A percentile compares a stretch with the other conserved stretches of the same genome.
Evolutionary conservation across 2,329 filamentous ascomycete genomes (phyloP).

Genomic region (Cercospora janseana): DNA sequence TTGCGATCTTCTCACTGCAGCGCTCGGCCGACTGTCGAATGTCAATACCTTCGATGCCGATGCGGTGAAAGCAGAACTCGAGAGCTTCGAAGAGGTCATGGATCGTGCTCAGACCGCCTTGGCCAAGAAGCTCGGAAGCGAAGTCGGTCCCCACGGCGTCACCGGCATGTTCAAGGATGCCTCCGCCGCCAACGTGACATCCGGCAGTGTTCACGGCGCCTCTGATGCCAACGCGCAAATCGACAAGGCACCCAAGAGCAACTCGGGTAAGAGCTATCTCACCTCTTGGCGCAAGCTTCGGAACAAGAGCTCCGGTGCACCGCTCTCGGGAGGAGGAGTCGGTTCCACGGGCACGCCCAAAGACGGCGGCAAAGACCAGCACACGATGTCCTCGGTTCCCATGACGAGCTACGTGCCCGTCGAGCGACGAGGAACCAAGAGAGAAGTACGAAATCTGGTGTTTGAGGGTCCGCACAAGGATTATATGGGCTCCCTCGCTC

Average conservation of each 20-base stretch:
- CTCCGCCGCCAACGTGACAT: slow-evolving; percentile 34
- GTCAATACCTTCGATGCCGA: slow-evolving; percentile 91
- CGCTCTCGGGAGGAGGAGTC: slow-evolving; percentile 32
- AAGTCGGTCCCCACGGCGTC: slow-evolving; percentile 79
- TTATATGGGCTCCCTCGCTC: slow-evolving; percentile 88
- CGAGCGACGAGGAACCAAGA: slow-evolving; percentile 42
- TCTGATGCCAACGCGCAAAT: slow-evolving; percentile 35
- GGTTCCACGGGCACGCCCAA: slow-evolving; percentile 32
- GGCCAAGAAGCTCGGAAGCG: slow-evolving; percentile 82
- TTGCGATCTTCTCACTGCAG: slow-evolving; percentile 86
- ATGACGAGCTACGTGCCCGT: slow-evolving; percentile 72
- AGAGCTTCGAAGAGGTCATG: slow-evolving; percentile 77
- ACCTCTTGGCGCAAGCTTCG: slow-evolving; percentile 88
- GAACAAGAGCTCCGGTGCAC: slow-evolving; percentile 76
- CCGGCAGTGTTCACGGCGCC: slow-evolving; percentile 14
- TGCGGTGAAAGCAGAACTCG: slow-evolving; percentile 90
- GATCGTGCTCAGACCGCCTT: slow-evolving; percentile 79
- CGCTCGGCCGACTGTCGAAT: slow-evolving; percentile 66
- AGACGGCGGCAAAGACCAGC: slow-evolving; percentile 56
- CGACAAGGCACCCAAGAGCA: slow-evolving; percentile 49
- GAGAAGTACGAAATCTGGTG: slow-evolving; percentile 62
- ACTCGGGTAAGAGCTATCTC: slow-evolving; percentile 71
- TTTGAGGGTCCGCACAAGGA: slow-evolving; percentile 82
- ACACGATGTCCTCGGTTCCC: slow-evolving; percentile 53
- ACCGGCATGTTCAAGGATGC: slow-evolving; percentile 72